These are phyloP conservation scores for Nigrospora sphaerica DNA, from an alignment of 2,329 filamentous ascomycete species.

Conservation along the genomic window DNA sequence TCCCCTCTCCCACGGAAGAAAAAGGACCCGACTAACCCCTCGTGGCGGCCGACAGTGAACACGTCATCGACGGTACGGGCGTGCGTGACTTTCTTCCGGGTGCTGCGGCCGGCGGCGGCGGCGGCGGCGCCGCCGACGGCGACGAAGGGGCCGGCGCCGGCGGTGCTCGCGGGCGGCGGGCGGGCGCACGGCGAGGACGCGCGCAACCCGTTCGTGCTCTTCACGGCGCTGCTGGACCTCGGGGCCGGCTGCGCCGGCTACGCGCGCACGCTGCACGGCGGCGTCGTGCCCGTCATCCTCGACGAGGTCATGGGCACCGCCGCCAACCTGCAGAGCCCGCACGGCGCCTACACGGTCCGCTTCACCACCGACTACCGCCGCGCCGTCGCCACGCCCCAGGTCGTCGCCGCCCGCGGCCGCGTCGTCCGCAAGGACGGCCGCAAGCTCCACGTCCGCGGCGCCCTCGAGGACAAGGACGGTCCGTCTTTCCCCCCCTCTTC, in stretches of 20 bases:
- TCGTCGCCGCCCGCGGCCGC: constrained; percentile 16
- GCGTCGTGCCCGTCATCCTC: constrained; percentile 17
- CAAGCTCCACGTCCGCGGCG: constrained; percentile 14
- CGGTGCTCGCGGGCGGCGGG: constrained; percentile 10
- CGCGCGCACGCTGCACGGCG: constrained; percentile 18
- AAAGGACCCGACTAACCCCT: background rate
- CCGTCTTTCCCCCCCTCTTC: constrained; percentile 1
- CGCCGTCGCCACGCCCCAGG: constrained; percentile 14
- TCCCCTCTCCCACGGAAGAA: background rate
- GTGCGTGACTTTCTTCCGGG: constrained; percentile 14
- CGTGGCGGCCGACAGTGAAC: constrained; percentile 8
- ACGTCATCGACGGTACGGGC: constrained; percentile 14
- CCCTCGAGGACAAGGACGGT: constrained; percentile 20
- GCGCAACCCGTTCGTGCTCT: constrained; percentile 17
- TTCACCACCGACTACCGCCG: constrained; percentile 17
- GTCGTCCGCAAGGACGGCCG: constrained; percentile 17
- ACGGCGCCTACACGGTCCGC: constrained; percentile 17
- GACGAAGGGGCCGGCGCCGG: too few species aligned
- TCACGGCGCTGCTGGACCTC: constrained; percentile 16
- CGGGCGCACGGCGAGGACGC: constrained; percentile 11
- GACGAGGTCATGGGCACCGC: constrained; percentile 24
- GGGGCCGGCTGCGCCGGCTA: constrained; percentile 15
- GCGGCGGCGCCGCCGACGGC: background rate
- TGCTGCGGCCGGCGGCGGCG: background rate
- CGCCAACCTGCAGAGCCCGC: constrained; percentile 15